These are phyloP conservation scores for Grigorovia transvaalensis DNA, from an alignment of 805 yeast species.

Conservation along the genomic window DNA sequence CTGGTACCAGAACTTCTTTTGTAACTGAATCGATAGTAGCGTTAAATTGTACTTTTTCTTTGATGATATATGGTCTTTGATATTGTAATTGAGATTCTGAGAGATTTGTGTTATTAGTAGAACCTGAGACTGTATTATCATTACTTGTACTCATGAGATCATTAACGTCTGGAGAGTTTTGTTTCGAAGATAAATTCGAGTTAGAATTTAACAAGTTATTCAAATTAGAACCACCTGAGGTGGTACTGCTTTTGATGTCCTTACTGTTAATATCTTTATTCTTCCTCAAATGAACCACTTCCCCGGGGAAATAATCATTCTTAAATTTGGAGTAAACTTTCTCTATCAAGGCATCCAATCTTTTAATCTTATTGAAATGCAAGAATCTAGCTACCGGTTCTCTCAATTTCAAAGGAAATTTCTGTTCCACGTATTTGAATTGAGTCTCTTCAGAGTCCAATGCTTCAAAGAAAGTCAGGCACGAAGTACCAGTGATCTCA, in stretches of 20 bases:
- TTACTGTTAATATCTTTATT: conserved; percentile 5
- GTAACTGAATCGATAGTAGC: conserved; percentile 29
- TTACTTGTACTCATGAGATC: background rate
- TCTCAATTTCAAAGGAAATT: conserved; percentile 83
- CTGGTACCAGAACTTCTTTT: conserved; percentile 34
- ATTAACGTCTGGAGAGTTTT: conserved; percentile 12
- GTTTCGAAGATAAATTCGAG: conserved; percentile 8
- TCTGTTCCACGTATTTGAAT: conserved; percentile 55
- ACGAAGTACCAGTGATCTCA: conserved; percentile 90
- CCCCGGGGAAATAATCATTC: conserved; percentile 86
- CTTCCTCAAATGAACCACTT: conserved; percentile 52
- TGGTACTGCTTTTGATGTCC: background rate
- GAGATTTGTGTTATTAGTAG: background rate
- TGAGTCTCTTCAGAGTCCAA: conserved; percentile 60
- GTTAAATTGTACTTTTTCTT: conserved; percentile 79
- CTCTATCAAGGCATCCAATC: conserved; percentile 83
- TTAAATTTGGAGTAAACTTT: conserved; percentile 70
- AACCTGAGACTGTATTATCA: background rate
- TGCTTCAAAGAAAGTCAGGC: conserved; percentile 86
- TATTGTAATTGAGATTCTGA: conserved; percentile 10
- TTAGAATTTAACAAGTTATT: conserved; percentile 3
- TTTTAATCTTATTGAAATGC: conserved; percentile 69
- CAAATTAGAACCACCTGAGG: background rate
- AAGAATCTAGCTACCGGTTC: conserved; percentile 83
- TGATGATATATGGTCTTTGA: conserved; percentile 41